Base-by-base conservation (phyloP, 306 rosid genomes). In the Phaseolus lunatus region DNA sequence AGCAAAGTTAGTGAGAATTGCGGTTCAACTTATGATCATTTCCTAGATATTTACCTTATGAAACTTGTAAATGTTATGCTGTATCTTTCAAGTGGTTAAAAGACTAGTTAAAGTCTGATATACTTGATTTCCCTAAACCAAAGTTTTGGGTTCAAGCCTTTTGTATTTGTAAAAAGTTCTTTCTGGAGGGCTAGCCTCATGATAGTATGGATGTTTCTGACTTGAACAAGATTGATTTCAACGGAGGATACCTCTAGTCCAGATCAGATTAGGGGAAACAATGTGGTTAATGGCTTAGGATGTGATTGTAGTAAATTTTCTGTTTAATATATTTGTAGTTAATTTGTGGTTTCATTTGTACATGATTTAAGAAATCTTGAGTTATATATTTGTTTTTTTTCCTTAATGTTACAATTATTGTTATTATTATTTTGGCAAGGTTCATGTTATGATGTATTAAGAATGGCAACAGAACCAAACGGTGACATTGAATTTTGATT, bases 261-360 rank as follows among this genome's bases (percentile, higher is more conserved):
- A 56, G 63, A 22, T 47, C n/a, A 29, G 4, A 12, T 27, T n/a
- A n/a, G n/a, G n/a, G n/a, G n/a, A n/a, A n/a, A n/a, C n/a, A n/a
- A n/a, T n/a, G n/a, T n/a, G 3, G 15, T 37, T 52, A 77, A 52
- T 22, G 62, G 75, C 27, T 62, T 70, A 41, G 14, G 10, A 45
- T 63, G 48, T 18, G 9, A 64, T 45, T 65, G 58, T 20, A 3
- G 24, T 76, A 27, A 43, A 33, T n/a, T 66, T 52, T 69, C 56
- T 70, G 67, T 54, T 84, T 26, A 37, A 45, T 66, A 56, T 56
- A 43, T 65, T n/a, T n/a, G n/a, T 44, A 63, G 75, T 18, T 61
- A 59, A 57, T 64, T 23, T 77, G 24, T 82, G 56, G 56, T 64
- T 76, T 70, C 56, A 67, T 24, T 52, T 53, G 24, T 43, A 33